phyloP scores from a whole-genome alignment of 2,329 filamentous ascomycete genomes.

The Fusarium napiforme region DNA sequence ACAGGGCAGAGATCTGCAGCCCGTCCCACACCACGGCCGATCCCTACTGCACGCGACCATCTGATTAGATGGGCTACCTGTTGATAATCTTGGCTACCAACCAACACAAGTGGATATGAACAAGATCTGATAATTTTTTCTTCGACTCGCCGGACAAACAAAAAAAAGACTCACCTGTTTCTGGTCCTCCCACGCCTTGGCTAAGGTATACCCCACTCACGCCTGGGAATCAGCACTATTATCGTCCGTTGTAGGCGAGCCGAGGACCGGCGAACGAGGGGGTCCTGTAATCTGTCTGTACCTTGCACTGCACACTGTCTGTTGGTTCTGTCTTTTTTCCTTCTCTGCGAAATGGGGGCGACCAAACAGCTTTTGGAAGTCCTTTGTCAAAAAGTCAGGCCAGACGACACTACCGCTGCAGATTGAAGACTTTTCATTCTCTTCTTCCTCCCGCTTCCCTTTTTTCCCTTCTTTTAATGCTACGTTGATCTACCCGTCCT shows the following conservation, averaged over 20 bases:
- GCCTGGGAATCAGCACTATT: neutral
- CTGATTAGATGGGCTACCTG: conserved; percentile 21
- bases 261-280: conserved; percentile 4
- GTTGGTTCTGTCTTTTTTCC: conserved; percentile 9
- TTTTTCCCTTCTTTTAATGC: conserved; percentile 1
- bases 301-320: neutral
- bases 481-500: neutral
- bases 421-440: neutral
- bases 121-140: conserved; percentile 20
- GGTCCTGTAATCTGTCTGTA: neutral
- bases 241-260: neutral
- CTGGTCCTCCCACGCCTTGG: neutral
- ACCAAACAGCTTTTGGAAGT: neutral
- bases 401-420: neutral
- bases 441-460: neutral
- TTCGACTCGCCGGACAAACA: neutral
- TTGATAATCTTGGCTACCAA: conserved; percentile 21
- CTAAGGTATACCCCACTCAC: neutral
- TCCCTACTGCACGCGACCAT: conserved; percentile 18
- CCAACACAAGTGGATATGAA: conserved; percentile 4
- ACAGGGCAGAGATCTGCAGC: neutral
- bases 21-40: conserved; percentile 1
- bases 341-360: neutral
- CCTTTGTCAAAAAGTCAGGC: conserved; percentile 9
- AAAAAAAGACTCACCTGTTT: conserved; percentile 6